Evolutionary conservation across 208 protist species (phyloP), one percentile per base, ranked within the genome.

Genomic region (Leishmania turanica): DNA sequence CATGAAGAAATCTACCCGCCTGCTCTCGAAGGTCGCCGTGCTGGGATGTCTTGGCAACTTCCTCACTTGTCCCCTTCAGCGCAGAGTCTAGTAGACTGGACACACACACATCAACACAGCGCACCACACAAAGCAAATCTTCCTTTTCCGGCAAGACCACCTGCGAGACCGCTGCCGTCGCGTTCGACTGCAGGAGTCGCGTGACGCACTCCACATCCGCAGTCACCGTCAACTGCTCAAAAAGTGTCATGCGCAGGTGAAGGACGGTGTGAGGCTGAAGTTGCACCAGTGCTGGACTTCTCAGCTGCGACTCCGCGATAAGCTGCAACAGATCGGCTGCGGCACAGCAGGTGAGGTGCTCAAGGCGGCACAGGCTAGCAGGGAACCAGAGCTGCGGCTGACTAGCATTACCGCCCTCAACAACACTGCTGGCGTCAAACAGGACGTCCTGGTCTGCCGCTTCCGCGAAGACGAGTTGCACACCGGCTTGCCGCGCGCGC

Each of bases 311-410:
- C 37, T 76, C 75, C 42, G 34, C 51, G 13, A 81, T 31, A 3
- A 85, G 77, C 51, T 78, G 68, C 27, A 85, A 31, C 3, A 85
- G 62, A 42, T 82, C 77, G 1, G 53, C 64, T 31, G 82, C 82
- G 8, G 82, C 65, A 0, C 68, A 42, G 62, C 40, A 34, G 4
- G 53, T 65, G 49, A 79, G 60, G 15, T 21, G 3, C 17, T 78
- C 72, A 0, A 76, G 13, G 1, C 17, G 13, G 45, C 58, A 78
- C 17, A 85, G 21, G 13, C 6, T 49, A 27, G 54, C 40, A n/a
- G 82, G 82, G 27, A 85, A 49, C 19, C 1, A 6, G 9, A 82
- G 62, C 34, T n/a, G 58, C 21, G 64, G 64, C 47, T 3, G 42
- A 69, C 2, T 34, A 34, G 9, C 56, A 51, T 56, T 13, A 34